phyloP scores from a whole-genome alignment of 768 basidiomycete species.

The Mycena amicta region DNA sequence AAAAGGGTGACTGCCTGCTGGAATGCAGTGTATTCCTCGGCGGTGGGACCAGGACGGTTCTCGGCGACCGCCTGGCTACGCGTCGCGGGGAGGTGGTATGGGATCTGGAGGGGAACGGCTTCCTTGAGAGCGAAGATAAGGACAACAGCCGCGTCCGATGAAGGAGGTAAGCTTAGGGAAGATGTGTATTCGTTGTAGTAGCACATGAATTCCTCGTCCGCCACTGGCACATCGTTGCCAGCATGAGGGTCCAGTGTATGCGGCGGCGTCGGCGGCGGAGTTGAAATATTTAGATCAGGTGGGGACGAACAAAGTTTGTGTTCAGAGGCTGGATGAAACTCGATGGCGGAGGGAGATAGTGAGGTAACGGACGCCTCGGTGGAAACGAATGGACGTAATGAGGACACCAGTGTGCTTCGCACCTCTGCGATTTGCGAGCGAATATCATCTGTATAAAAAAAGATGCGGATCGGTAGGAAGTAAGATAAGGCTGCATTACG shows the following conservation, averaged over 20 bases:
- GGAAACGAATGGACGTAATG: constrained; percentile 44
- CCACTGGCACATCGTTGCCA: background rate
- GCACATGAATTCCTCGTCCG: constrained; percentile 7
- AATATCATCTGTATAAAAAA: constrained; percentile 39
- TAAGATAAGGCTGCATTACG: constrained; percentile 22
- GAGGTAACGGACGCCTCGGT: constrained; percentile 25
- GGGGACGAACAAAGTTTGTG: background rate
- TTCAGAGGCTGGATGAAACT: background rate
- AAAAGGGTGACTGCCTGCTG: constrained; percentile 48
- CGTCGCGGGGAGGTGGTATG: constrained; percentile 53
- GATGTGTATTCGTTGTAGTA: constrained; percentile 6
- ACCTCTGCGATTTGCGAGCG: constrained; percentile 37
- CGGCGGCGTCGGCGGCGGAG: constrained; percentile 2
- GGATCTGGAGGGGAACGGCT: constrained; percentile 42
- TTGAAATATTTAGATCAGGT: background rate
- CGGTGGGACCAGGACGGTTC: constrained; percentile 53
- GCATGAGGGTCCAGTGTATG: constrained; percentile 4
- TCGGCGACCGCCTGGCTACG: constrained; percentile 46
- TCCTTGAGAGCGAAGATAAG: constrained; percentile 57
- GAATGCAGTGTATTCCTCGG: constrained; percentile 52
- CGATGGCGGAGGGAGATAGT: constrained; percentile 13
- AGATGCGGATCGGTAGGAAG: constrained; percentile 20
- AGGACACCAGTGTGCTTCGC: constrained; percentile 43
- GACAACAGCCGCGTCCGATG: constrained; percentile 49
- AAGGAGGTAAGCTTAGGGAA: constrained; percentile 22